Evolutionary conservation across 176 grass and related monocot genomes (phyloP), one percentile per base, ranked within the genome.

Genomic region (Neostapfia colusana): DNA sequence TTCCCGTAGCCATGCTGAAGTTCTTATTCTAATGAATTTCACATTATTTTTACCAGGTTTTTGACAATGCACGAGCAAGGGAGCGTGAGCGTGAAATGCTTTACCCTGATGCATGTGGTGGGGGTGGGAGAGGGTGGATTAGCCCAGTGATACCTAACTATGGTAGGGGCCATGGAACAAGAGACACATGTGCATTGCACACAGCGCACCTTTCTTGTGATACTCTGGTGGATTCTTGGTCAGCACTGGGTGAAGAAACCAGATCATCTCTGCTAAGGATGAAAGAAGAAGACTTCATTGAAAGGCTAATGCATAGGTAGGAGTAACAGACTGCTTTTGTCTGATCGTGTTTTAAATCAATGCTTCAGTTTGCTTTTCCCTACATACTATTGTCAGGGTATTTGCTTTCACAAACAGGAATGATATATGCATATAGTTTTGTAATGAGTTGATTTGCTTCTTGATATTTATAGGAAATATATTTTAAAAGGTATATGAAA

Each of bases 241-340:
- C 84, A 8, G 89, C 87, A 1, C 49, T 96, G 10, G 79, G 84
- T 84, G 87, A 92, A 41, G 89, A 96, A 83, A 92, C 93, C 50
- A 88, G 87, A 78, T 84, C 51, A 37, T 90, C 89, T 75, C 87
- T 96, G 61, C 60, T 96, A 57, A 75, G 69, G 45, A 96, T 96
- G 93, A 96, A 92, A 72, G 93, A 96, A 70, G 93, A 89, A 71
- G 93, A 96, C 73, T 96, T 96, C 55, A 88, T 96, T 14, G 93
- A 96, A 76, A 88, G 82, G 51, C 89, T 92, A 49, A 88, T 96
- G 87, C 86, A 92, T 62, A 96, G 93, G 93, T 92, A 63, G 80
- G 58, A 26, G 10, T 25, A 55, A 39, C 2, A n/a, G 15, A 65
- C 21, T 59, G 40, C 34, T 27, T 67, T 48, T 69, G 12, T 65